These are phyloP conservation scores for Lotus japonicus DNA, from an alignment of 306 rosid species.

Conservation along the genomic window DNA sequence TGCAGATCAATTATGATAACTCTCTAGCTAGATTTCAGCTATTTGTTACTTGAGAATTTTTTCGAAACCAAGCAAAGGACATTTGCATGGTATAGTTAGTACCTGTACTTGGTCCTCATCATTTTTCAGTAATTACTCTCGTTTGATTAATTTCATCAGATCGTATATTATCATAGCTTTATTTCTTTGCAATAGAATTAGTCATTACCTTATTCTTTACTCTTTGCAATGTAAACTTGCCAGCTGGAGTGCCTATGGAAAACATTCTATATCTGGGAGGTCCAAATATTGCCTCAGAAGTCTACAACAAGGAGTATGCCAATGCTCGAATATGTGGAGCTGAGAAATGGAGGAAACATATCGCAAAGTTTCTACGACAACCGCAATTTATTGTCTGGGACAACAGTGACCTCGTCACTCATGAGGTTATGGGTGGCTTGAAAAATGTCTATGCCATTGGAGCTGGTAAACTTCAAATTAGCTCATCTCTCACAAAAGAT, in stretches of 20 bases:
- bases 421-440: conserved; percentile 98
- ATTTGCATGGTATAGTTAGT: too few species aligned
- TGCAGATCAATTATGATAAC: too few species aligned
- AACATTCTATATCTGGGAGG: conserved; percentile 94
- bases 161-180: not conserved
- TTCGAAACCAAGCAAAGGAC: too few species aligned
- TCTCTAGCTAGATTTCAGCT: too few species aligned
- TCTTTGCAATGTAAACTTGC: conserved; percentile 6
- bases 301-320: conserved; percentile 89
- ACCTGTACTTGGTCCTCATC: not conserved
- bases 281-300: conserved; percentile 90
- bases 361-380: conserved; percentile 80
- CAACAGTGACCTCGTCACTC: conserved; percentile 87
- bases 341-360: conserved; percentile 87
- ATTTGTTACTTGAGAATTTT: too few species aligned
- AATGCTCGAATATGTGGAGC: conserved; percentile 98
- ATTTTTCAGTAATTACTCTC: not conserved
- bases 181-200: not conserved
- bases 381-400: conserved; percentile 94
- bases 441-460: conserved; percentile 96
- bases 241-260: conserved; percentile 81
- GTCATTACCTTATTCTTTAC: not conserved
- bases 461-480: conserved; percentile 51
- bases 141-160: not conserved
- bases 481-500: not conserved